Percentiles rank a stretch among this genome's conserved stretches.
Conservation (phyloP, 1,139 yeast species). For the Yamadazyma jaroonii region DNA sequence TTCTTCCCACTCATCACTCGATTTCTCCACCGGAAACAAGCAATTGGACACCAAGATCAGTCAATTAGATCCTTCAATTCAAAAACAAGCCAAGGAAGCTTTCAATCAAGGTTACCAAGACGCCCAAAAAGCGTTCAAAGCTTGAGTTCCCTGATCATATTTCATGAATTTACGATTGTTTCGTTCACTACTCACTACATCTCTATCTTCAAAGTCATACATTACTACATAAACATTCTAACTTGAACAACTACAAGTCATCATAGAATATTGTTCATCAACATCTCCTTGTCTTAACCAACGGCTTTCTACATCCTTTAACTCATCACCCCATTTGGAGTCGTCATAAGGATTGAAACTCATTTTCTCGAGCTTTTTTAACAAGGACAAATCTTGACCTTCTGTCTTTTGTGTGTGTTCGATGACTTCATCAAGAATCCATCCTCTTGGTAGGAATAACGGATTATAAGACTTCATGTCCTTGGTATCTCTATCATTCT, state of each 20-base stretch:
- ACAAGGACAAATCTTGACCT: slow-evolving; percentile 35
- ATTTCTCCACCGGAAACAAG: slow-evolving; percentile 33
- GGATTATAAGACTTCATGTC: slow-evolving; percentile 61
- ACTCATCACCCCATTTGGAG: slow-evolving; percentile 60
- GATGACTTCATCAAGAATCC: slow-evolving; percentile 86
- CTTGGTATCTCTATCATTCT: slow-evolving; percentile 28
- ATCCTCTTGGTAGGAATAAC: slow-evolving; percentile 74
- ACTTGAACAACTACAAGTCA: slow-evolving; percentile 67
- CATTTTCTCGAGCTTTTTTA: slow-evolving; percentile 61
- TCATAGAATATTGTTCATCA: slow-evolving; percentile 50
- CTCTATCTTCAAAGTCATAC: neutral
- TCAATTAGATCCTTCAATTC: slow-evolving; percentile 31
- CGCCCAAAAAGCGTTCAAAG: slow-evolving; percentile 27
- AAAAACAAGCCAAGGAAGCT: slow-evolving; percentile 37
- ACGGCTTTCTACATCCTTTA: slow-evolving; percentile 51
- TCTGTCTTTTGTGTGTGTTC: slow-evolving; percentile 38
- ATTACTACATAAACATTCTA: slow-evolving; percentile 18
- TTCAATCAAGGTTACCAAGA: slow-evolving; percentile 37
- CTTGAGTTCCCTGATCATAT: slow-evolving; percentile 9
- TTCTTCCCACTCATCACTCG: slow-evolving; percentile 8
- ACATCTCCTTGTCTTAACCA: slow-evolving; percentile 53
- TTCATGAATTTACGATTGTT: slow-evolving; percentile 3
- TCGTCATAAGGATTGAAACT: slow-evolving; percentile 59
- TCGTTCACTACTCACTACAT: neutral
- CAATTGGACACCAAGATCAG: slow-evolving; percentile 33